phyloP scores from a whole-genome alignment of 2,329 filamentous ascomycete genomes.

The Fusarium piperis region DNA sequence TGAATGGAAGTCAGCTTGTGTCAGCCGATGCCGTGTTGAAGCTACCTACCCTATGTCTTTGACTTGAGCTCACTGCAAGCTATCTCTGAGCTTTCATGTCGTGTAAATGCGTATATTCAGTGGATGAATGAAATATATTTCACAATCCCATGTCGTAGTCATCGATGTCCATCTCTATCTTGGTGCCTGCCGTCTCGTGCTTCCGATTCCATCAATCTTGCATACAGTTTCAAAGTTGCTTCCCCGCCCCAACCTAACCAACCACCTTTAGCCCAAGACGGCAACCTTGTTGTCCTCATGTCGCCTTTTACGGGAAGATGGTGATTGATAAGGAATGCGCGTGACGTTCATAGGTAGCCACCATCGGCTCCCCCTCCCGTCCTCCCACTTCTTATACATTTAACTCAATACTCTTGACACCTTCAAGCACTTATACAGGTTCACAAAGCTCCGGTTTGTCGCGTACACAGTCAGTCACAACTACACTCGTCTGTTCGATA shows the following conservation, averaged over 20 bases:
- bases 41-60: background rate
- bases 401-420: background rate
- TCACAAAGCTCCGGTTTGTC: background rate
- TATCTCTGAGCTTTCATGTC: background rate
- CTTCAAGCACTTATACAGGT: background rate
- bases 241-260: background rate
- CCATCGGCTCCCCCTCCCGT: background rate
- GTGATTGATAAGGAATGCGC: conserved; percentile 26
- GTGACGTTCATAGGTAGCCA: conserved; percentile 17
- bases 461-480: background rate
- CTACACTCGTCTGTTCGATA: background rate
- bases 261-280: background rate
- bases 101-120: background rate
- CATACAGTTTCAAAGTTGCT: background rate
- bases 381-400: background rate
- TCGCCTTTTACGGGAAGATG: conserved; percentile 3
- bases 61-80: background rate
- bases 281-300: background rate
- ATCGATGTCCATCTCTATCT: background rate
- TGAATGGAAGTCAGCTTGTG: background rate
- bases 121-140: too few species aligned
- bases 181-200: background rate
- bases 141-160: background rate
- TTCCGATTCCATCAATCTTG: background rate
- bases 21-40: background rate